Evolutionary conservation across 495 filamentous ascomycete species (phyloP).

Genomic region (Thermochaetoides thermophila): DNA sequence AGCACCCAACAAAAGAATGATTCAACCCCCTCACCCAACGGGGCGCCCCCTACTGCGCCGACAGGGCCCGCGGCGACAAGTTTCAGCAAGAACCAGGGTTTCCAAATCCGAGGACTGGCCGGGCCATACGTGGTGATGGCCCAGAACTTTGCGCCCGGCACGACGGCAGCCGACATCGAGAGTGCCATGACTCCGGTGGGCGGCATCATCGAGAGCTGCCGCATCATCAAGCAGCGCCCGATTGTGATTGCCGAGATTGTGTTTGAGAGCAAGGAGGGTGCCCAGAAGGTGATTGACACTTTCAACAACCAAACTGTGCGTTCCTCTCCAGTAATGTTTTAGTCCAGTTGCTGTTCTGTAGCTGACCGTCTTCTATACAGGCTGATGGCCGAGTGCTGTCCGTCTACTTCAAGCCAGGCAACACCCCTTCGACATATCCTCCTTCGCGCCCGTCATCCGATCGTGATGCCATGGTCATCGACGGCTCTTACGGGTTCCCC

Average conservation of each 20-base stretch:
- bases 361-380: no score
- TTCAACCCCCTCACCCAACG: slow-evolving; percentile 1
- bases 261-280: slow-evolving; percentile 61
- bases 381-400: slow-evolving; percentile 74
- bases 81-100: slow-evolving; percentile 23
- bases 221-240: slow-evolving; percentile 51
- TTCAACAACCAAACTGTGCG: slow-evolving; percentile 91
- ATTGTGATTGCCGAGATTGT: slow-evolving; percentile 77
- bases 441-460: background rate
- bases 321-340: no score
- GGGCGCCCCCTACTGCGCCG: background rate
- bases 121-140: slow-evolving; percentile 74
- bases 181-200: slow-evolving; percentile 61
- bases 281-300: slow-evolving; percentile 63
- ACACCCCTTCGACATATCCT: slow-evolving; percentile 1
- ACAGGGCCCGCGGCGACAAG: slow-evolving; percentile 3
- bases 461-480: slow-evolving; percentile 4
- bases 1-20: slow-evolving; percentile 9
- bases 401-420: slow-evolving; percentile 51
- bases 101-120: slow-evolving; percentile 67
- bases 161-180: slow-evolving; percentile 88
- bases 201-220: slow-evolving; percentile 57
- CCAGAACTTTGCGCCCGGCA: slow-evolving; percentile 83
- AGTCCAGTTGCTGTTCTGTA: no score
- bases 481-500: slow-evolving; percentile 9